Conservation (phyloP, 805 yeast genomes). For the Lachancea meyersii region DNA sequence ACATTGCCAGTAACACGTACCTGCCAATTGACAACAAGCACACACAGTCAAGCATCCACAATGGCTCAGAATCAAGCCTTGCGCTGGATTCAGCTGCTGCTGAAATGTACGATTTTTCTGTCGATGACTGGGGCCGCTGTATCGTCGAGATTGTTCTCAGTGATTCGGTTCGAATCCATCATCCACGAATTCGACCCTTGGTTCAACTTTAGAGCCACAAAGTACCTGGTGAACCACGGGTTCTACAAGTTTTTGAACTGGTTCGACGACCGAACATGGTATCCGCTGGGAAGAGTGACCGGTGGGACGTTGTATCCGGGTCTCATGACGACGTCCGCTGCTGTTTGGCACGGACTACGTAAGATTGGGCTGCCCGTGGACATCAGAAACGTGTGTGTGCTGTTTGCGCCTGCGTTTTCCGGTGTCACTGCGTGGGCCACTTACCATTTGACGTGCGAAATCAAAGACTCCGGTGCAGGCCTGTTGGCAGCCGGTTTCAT, state of each 20-base stretch:
- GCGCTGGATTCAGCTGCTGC: constrained; percentile 22
- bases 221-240: constrained; percentile 74
- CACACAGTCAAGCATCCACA: not conserved
- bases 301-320: constrained; percentile 99
- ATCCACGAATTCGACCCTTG: constrained; percentile 97
- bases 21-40: not conserved
- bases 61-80: constrained; percentile 10
- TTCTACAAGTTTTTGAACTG: constrained; percentile 91
- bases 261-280: constrained; percentile 99
- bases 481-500: constrained; percentile 87
- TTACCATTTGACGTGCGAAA: constrained; percentile 78
- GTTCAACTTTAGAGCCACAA: constrained; percentile 96
- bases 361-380: constrained; percentile 76
- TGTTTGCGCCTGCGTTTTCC: constrained; percentile 94
- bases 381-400: constrained; percentile 90
- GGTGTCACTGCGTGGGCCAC: constrained; percentile 89
- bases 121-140: constrained; percentile 87
- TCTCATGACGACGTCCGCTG: constrained; percentile 93
- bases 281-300: constrained; percentile 96
- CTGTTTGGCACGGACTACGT: constrained; percentile 69
- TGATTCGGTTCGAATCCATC: constrained; percentile 89
- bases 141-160: constrained; percentile 90
- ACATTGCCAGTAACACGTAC: no score
- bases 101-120: constrained; percentile 62
- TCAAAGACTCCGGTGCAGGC: constrained; percentile 87